Base-by-base conservation (phyloP, 495 filamentous ascomycete species). In the Arthonia radiata region DNA sequence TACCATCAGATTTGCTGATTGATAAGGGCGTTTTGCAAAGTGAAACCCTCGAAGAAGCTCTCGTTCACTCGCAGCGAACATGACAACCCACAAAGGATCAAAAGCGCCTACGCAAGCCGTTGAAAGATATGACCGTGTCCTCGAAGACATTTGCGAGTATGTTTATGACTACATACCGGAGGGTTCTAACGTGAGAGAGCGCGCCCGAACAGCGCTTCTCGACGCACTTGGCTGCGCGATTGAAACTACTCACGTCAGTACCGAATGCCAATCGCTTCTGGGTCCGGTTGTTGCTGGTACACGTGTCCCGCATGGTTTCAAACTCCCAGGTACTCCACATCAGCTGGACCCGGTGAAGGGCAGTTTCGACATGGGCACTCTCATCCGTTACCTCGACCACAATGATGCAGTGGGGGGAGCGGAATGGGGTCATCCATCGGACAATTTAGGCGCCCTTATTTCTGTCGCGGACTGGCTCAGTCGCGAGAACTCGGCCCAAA, bases 341-440 rank as follows among this genome's bases (percentile, higher is more conserved):
- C 19, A 37, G 3, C 25, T 55, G 3, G 53, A 57, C 31, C 45
- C 47, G 2, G 18, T 56, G 2, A 43, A 56, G 24, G 54, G 54
- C 0, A 44, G 53, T 4, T 57, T 57, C 27, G 46, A 50, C 25
- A n/a, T 59, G 13, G 52, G 55, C 2, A 31, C 42, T 5, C 29
- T 56, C 31, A 52, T 58, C 7, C 41, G 50, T 3, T 56, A 53
- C 30, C 31, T 56, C 13, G 54, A 57, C 26, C 52, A 54, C 22
- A 58, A 58, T 26, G 54, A 57, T 42, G 50, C 47, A 12, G 32
- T 49, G 3, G 34, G 34, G 5, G 53, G 52, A 3, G 43, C 37
- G 14, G 54, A 58, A 32, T 56, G 52, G 50, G 50, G 53, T 8
- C 53, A 57, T 42, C 54, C 52, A 15, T 52, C 18, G 46, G 53